These are phyloP conservation scores for Bigelowiella natans DNA, from an alignment of 78 protist genomes.

Conservation along the genomic window DNA sequence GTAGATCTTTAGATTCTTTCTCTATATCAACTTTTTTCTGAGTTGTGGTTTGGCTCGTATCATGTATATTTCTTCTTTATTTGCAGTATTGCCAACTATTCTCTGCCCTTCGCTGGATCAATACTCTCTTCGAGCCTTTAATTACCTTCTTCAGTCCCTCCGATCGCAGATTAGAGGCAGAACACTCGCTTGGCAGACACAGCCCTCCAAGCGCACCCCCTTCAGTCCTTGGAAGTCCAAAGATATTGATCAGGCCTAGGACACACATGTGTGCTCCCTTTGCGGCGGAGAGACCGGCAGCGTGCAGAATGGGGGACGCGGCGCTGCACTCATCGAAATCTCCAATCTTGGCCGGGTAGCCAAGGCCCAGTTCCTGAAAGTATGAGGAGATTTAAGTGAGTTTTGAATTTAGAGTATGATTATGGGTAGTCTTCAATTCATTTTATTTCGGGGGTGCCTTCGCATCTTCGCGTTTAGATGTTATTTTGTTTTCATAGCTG, in stretches of 20 bases:
- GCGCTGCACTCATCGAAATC: neutral
- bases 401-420: too few species aligned
- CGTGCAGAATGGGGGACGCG: neutral
- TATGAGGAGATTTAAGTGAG: neutral
- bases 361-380: neutral
- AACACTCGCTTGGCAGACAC: neutral
- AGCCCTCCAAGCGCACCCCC: neutral
- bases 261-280: neutral
- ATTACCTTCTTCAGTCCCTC: too few species aligned
- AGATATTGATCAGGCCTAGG: neutral
- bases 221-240: neutral
- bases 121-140: too few species aligned
- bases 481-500: neutral
- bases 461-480: neutral
- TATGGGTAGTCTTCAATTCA: too few species aligned
- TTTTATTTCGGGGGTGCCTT: neutral
- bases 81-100: too few species aligned
- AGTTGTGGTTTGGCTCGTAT: too few species aligned
- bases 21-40: too few species aligned
- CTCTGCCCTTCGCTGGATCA: too few species aligned
- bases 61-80: too few species aligned
- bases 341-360: neutral
- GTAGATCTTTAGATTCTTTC: too few species aligned
- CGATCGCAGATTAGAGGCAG: too few species aligned
- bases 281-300: neutral